Base-by-base conservation (phyloP, 192 early-diverging fungal genomes). In the Neocallimastix lanati region DNA sequence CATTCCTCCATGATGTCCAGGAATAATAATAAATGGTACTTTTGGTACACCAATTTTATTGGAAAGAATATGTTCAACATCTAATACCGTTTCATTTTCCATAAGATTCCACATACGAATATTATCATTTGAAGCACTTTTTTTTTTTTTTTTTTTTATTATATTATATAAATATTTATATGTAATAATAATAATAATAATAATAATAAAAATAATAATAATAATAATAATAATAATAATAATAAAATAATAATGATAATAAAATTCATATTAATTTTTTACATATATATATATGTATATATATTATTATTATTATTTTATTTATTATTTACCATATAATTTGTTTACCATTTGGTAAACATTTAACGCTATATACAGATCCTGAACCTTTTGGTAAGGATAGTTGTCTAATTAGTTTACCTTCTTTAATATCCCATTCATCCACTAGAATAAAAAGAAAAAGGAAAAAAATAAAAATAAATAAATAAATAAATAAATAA, bases 1-100 rank as follows among this genome's bases (percentile, higher is more conserved):
- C 16, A 90, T 86, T 16, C 93, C 94, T 28, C 95, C 95, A 78
- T 96, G 95, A 82, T 98, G 96, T 0, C 96, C 98, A 4, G 98
- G 93, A 30, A 99, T 86, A 81, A 99, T 94, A 78, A 91, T 90
- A 84, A 98, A 99, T 78, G 95, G 95, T 78, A 95, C 86, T 76
- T 35, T 84, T 67, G 81, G 81, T 27, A 76, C 29, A 0, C 78
- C 29, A 3, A 76, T 4, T 79, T 76, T 29, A 76, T 76, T 28
- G 15, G 28, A 29, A 76, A 76, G 28, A 76, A 38, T 29, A 36
- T 33, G 35, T 33, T 35, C 28, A n/a, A 27, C 33, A 37, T 30
- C 81, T 27, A 36, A 37, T 27, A 37, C 28, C 0, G 29, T 67
- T 29, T 30, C 83, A 79, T 80, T 38, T 15, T 84, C 81, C 18